Evolutionary conservation across 139 green algal genomes (phyloP), one percentile per base, ranked within the genome.

Genomic region (Gonium pectorale): DNA sequence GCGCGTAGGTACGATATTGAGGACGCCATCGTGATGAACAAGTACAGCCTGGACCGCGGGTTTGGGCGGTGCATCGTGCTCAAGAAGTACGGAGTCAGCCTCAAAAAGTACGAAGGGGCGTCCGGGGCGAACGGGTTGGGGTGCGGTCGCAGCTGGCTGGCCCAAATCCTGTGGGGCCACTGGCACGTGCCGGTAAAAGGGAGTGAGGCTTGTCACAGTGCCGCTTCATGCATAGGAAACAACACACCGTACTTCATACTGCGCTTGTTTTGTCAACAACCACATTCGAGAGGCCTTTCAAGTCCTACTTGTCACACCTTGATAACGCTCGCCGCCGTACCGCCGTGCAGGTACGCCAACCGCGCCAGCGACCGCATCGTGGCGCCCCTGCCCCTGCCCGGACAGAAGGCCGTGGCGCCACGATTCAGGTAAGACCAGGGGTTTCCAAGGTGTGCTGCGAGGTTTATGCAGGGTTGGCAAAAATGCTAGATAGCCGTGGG

Each of bases 11-110:
- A 98, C 80, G 96, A 98, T 54, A 98, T 98, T 85, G 96, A 98
- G 91, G 98, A 99, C 86, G 97, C 98, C 69, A 99, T 99, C 64
- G 95, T 99, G 56, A 99, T 99, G 97, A 99, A 99, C 94, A 95
- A 97, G 51, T 90, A 94, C 62, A 96, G 88, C 22, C 86, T 99
- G 73, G 97, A 99, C 89, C 93, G 98, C 35, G 97, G 97, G 41
- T 99, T 99, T 86, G 97, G 97, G 24, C 94, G 97, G 71, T 99
- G 97, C 94, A 96, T 98, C 51, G 96, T 99, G 62, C 80, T 98
- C 41, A 95, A 96, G 80, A 98, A 97, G 92, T 96, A 94, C 68
- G 87, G 97, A 94, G 95, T 98, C 56, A 96, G 98, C 59, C 78
- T 98, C 40, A 94, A 95, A 67, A 98, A 91, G 88, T 88, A 64